These are phyloP conservation scores for Phytophthora megakarya DNA, from an alignment of 352 stramenopile genomes.

Conservation along the genomic window DNA sequence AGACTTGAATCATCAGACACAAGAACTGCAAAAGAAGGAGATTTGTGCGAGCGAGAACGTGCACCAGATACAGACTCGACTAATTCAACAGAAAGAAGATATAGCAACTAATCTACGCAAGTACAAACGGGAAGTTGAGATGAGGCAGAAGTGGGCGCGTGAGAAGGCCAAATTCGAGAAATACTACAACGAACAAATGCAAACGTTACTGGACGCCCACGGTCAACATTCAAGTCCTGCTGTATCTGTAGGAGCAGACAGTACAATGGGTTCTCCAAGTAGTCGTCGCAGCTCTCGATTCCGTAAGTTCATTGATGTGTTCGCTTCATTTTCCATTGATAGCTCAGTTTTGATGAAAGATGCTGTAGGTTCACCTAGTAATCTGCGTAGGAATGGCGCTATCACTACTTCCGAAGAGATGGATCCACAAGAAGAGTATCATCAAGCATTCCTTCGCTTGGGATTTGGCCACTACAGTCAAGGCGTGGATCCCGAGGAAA, in stretches of 20 bases:
- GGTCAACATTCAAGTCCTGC: background rate
- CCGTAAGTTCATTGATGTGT: conserved; percentile 8
- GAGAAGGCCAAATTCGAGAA: conserved; percentile 87
- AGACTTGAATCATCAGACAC: conserved; percentile 65
- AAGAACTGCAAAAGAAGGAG: conserved; percentile 82
- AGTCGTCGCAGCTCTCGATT: conserved; percentile 13
- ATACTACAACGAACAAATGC: conserved; percentile 84
- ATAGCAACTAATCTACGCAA: conserved; percentile 66
- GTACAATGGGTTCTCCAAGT: conserved; percentile 1
- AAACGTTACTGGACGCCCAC: conserved; percentile 27
- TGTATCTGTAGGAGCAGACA: background rate
- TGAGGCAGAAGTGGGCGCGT: conserved; percentile 75
- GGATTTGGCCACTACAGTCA: conserved; percentile 64
- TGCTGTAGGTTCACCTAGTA: conserved; percentile 21
- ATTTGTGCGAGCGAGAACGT: conserved; percentile 73
- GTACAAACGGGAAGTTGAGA: conserved; percentile 67
- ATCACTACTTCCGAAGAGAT: conserved; percentile 18
- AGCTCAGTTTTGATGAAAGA: background rate
- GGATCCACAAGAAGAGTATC: conserved; percentile 44
- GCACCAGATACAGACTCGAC: conserved; percentile 67
- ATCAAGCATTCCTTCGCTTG: conserved; percentile 71
- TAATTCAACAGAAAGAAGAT: conserved; percentile 71
- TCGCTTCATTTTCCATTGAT: background rate
- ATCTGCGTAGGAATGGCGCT: conserved; percentile 14
- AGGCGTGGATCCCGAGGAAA: conserved; percentile 64